A percentile compares a stretch with the other conserved stretches of the same genome.
Evolutionary conservation across 23 red algal species (phyloP).

Genomic region (Agarophyton chilense): DNA sequence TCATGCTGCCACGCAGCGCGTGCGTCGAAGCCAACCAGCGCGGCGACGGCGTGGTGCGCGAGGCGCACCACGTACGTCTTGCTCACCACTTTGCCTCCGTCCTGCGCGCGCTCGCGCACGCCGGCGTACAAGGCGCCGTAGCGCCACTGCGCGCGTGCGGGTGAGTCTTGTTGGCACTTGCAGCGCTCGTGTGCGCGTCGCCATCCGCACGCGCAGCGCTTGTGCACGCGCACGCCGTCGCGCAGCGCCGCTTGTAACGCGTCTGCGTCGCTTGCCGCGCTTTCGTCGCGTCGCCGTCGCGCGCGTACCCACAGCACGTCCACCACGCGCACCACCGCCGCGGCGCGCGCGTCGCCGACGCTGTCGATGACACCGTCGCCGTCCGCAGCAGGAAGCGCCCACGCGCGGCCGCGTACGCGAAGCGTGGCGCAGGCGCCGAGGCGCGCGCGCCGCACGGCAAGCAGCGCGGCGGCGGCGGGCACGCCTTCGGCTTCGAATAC

Average conservation of each 20-base stretch:
- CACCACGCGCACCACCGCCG: background rate
- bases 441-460: too few relatives aligned
- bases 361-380: background rate
- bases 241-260: background rate
- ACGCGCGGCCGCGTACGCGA: background rate
- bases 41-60: background rate
- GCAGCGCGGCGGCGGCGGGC: background rate
- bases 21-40: background rate
- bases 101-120: background rate
- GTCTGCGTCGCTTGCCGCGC: background rate
- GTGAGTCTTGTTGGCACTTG: too few relatives aligned
- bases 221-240: background rate
- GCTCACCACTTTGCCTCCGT: background rate
- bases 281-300: background rate
- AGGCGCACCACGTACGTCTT: background rate
- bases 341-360: background rate
- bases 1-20: background rate
- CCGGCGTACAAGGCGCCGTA: background rate
- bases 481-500: background rate
- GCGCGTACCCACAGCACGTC: background rate
- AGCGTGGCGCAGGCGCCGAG: too few relatives aligned
- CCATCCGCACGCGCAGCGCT: too few relatives aligned
- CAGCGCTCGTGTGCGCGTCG: too few relatives aligned
- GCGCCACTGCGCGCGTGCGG: slow-evolving; percentile 2
- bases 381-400: background rate